Evolutionary conservation across 176 grass and related monocot species (phyloP).

Genomic region (Bromus sterilis): DNA sequence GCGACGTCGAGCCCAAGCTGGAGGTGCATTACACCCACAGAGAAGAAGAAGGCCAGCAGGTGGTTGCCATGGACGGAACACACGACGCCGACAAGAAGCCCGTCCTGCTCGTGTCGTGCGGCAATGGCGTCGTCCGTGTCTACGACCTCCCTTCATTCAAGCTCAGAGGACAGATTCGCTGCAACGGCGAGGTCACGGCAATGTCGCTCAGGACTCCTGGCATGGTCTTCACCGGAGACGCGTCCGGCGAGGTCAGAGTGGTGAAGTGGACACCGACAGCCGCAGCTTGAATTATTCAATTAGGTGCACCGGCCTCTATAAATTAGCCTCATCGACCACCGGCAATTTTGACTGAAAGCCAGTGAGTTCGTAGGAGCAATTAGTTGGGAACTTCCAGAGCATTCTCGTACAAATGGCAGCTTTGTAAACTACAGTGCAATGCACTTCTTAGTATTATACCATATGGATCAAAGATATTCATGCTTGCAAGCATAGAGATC

Average conservation of each 20-base stretch:
- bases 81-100: slow-evolving; percentile 9
- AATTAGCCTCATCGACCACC: neutral
- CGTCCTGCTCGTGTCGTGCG: slow-evolving; percentile 1
- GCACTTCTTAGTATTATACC: neutral
- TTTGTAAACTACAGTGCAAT: no score
- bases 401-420: no score
- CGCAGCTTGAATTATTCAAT: neutral
- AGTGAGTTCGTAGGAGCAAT: neutral
- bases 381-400: no score
- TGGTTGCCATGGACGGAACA: slow-evolving; percentile 5
- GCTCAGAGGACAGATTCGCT: neutral
- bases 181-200: neutral
- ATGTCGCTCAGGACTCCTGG: neutral
- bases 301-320: neutral
- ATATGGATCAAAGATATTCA: neutral
- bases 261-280: neutral
- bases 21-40: slow-evolving; percentile 12
- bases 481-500: no score
- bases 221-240: neutral
- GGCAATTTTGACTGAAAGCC: neutral
- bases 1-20: neutral
- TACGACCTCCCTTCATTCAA: slow-evolving; percentile 18
- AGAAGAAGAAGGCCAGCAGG: neutral
- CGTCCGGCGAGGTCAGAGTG: slow-evolving; percentile 11
- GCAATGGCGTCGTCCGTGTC: neutral